Conservation (phyloP, 768 basidiomycete species). For the Mycena maculata region DNA sequence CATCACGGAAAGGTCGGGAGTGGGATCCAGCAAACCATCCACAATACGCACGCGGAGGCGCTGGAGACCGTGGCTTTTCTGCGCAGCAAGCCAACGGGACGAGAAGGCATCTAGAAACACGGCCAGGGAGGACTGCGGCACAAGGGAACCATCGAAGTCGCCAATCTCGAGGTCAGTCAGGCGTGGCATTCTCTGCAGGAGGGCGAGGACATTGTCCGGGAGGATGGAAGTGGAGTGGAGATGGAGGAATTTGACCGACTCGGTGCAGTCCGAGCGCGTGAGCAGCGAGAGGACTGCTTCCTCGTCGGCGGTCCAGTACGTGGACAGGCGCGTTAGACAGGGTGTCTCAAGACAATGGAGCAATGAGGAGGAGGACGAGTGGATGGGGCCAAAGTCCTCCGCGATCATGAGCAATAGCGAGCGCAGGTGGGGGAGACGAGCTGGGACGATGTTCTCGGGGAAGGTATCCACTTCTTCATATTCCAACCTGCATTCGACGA, state of each 20-base stretch:
- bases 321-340: neutral
- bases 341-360: conserved; percentile 11
- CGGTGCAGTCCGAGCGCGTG: conserved; percentile 16
- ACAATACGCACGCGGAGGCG: too few relatives aligned
- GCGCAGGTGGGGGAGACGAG: too few relatives aligned
- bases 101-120: neutral
- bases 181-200: neutral
- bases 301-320: conserved; percentile 1
- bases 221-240: neutral
- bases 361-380: neutral
- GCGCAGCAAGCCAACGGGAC: neutral
- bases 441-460: too few relatives aligned
- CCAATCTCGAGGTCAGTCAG: conserved; percentile 1
- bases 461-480: too few relatives aligned
- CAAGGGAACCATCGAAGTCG: neutral
- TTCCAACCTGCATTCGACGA: too few relatives aligned
- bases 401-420: neutral
- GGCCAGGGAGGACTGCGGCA: neutral
- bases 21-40: too few relatives aligned
- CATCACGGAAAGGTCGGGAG: too few relatives aligned
- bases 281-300: conserved; percentile 1
- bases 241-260: neutral
- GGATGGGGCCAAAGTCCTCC: neutral
- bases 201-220: neutral
- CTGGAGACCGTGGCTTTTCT: too few relatives aligned